These are phyloP conservation scores for Pestalotiopsis sp. DNA, from an alignment of 2,329 filamentous ascomycete species.

Conservation along the genomic window DNA sequence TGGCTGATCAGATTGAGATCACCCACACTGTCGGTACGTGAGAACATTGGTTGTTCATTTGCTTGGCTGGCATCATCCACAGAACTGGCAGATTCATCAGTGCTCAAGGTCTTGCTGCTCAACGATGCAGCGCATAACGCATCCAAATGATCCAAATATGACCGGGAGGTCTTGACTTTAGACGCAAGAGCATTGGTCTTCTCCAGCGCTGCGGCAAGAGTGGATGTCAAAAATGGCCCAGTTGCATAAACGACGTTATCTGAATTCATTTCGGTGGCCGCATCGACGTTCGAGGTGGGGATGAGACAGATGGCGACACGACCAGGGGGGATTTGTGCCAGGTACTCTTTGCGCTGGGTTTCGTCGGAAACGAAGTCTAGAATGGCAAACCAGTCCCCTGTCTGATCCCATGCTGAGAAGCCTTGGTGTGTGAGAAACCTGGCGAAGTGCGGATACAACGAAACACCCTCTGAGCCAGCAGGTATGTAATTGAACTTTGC, in stretches of 20 bases:
- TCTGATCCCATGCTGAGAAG: neutral
- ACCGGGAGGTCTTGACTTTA: neutral
- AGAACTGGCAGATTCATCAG: no score
- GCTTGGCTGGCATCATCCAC: no score
- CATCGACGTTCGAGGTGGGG: neutral
- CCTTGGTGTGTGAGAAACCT: neutral
- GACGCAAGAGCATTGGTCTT: conserved; percentile 2
- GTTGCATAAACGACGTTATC: conserved; percentile 10
- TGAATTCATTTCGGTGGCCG: neutral
- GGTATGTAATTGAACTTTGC: neutral
- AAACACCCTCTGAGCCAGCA: conserved; percentile 2
- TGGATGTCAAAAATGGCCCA: conserved; percentile 9
- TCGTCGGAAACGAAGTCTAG: neutral
- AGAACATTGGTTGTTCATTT: no score
- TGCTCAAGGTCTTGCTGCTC: no score
- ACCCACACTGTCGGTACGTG: no score
- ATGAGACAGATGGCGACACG: neutral
- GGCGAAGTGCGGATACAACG: neutral
- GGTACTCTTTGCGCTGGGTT: neutral
- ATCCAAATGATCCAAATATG: neutral
- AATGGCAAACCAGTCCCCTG: conserved; percentile 3
- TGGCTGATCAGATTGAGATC: no score
- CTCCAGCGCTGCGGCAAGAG: neutral
- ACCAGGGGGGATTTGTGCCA: neutral
- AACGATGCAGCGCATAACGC: neutral